Conservation (phyloP, 768 basidiomycete genomes). For the Glaciozyma martinii region DNA sequence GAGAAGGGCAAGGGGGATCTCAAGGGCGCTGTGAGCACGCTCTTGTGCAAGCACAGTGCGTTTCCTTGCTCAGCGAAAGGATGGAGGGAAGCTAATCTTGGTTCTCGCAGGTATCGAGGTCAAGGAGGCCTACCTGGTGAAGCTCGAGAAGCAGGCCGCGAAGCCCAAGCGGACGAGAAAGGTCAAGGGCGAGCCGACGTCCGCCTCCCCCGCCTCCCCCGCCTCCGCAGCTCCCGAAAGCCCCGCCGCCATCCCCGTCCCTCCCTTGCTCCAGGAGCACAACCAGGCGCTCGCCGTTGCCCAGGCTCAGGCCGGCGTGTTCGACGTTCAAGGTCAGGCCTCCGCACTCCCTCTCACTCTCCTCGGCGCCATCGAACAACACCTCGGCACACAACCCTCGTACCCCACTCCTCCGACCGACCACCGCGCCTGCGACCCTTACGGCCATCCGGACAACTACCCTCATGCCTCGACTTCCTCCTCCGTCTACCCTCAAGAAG, state of each 20-base stretch:
- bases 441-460: background rate
- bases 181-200: background rate
- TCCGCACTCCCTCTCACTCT: background rate
- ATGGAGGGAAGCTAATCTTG: background rate
- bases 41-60: background rate
- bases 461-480: background rate
- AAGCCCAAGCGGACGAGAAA: background rate
- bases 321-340: background rate
- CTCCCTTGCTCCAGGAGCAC: background rate
- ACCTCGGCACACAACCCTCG: background rate
- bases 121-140: background rate
- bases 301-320: background rate
- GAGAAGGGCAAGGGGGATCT: slow-evolving; percentile 2
- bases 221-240: background rate
- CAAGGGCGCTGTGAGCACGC: background rate
- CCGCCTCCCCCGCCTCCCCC: background rate
- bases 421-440: background rate
- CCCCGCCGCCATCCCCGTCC: background rate
- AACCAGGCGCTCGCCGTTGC: background rate
- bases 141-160: background rate
- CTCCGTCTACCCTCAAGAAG: background rate
- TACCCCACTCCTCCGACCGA: background rate
- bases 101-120: background rate
- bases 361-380: background rate
- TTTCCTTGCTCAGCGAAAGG: background rate